Conservation (phyloP, 176 grass and related monocot species). For the Canna indica region DNA sequence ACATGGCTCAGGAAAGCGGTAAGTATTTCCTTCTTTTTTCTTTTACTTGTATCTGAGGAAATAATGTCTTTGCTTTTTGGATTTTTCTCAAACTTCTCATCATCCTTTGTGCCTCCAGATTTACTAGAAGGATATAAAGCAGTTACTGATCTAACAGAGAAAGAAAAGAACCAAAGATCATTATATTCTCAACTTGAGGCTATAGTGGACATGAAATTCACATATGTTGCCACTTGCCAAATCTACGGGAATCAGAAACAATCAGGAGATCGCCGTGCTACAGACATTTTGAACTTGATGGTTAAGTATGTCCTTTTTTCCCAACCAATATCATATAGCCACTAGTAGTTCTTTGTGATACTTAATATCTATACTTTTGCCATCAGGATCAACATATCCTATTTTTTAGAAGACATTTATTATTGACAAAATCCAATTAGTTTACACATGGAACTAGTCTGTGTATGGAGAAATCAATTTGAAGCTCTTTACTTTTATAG, state of each 20-base stretch:
- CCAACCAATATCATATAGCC: background rate
- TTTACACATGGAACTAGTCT: background rate
- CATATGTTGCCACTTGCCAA: constrained; percentile 82
- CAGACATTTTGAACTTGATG: constrained; percentile 97
- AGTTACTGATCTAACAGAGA: constrained; percentile 47
- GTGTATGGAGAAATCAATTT: background rate
- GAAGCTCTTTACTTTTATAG: background rate
- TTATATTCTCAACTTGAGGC: constrained; percentile 70
- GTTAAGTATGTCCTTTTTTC: constrained; percentile 66
- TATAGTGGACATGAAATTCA: constrained; percentile 84
- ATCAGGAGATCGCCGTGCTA: constrained; percentile 86
- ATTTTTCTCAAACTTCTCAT: constrained; percentile 7
- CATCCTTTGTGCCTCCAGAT: constrained; percentile 35
- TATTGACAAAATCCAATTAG: background rate
- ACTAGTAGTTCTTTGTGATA: background rate
- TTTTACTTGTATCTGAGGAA: background rate
- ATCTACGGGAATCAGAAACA: constrained; percentile 96
- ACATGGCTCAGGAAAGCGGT: constrained; percentile 95
- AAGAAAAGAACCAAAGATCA: constrained; percentile 70
- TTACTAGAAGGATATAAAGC: constrained; percentile 85
- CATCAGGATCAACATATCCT: background rate
- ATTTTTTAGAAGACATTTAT: too few relatives aligned
- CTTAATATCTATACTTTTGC: background rate
- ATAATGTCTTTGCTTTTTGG: constrained; percentile 5
- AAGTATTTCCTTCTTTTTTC: background rate